Conservation (phyloP, 192 early-diverging fungal species). For the Mortierella claussenii region DNA sequence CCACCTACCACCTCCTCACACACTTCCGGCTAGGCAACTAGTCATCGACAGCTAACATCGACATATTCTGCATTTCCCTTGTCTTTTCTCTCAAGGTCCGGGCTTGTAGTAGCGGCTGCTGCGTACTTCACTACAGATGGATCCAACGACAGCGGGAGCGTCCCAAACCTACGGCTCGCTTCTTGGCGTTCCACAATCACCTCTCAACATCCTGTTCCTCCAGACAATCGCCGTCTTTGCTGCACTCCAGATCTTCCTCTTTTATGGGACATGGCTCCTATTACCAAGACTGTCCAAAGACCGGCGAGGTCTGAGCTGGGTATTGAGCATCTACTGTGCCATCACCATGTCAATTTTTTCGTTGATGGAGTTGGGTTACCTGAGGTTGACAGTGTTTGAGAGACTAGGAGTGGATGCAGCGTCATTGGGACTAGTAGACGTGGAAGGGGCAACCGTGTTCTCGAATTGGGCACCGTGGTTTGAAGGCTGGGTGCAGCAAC, state of each 20-base stretch:
- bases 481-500: constrained; percentile 11
- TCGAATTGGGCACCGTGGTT: constrained; percentile 25
- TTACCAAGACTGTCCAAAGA: constrained; percentile 17
- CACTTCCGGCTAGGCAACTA: too few species aligned
- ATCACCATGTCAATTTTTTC: background rate
- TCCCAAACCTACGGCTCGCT: constrained; percentile 8
- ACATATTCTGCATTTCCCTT: too few species aligned
- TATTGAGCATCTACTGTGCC: constrained; percentile 15
- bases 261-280: constrained; percentile 24
- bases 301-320: constrained; percentile 22
- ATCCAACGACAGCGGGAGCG: too few species aligned
- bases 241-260: constrained; percentile 20
- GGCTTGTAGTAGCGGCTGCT: too few species aligned
- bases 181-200: constrained; percentile 21
- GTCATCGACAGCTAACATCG: too few species aligned
- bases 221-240: constrained; percentile 13
- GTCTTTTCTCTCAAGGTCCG: too few species aligned
- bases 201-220: constrained; percentile 18
- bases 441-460: constrained; percentile 13
- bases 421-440: background rate
- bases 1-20: too few species aligned
- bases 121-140: too few species aligned
- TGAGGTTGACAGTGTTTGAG: constrained; percentile 21
- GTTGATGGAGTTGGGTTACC: constrained; percentile 8
- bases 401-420: constrained; percentile 1